Evolutionary conservation across 257 asterid species (phyloP), one percentile per base, ranked within the genome.

Genomic region (Nicotiana undulata): DNA sequence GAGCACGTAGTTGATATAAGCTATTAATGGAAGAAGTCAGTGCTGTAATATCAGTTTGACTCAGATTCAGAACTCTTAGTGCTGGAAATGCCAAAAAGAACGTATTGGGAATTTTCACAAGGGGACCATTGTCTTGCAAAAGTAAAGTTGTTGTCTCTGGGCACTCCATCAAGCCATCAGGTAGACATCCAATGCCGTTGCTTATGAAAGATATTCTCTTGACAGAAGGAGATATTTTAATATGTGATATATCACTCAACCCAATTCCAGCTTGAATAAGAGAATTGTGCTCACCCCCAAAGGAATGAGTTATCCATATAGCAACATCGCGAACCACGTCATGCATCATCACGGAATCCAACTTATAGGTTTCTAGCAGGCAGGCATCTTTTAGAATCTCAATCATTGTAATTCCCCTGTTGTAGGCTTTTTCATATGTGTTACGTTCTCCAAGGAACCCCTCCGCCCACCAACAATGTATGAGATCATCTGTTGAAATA

Each of bases 281-380:
- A 44, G 83, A 85, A 8, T 13, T 85, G 66, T 17, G 28, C 13
- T 46, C 66, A 56, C 59, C 11, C 7, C 44, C 55, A 5, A 0
- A 56, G n/a, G 82, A 55, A 12, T 37, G 9, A 2, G 49, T 80
- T 10, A 75, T 20, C 87, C 87, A 82, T 74, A 8, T 9, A 16
- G 61, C 81, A 44, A 85, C 85, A 81, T 85, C 81, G 6, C 63
- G 79, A 18, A 78, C 87, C 12, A 78, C 70, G 31, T 81, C 87
- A n/a, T 81, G 87, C 85, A 85, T 72, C 81, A 81, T 81, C 16
- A 85, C 79, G 5, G 3, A 68, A 17, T 58, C 31, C 6, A 5
- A 6, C 56, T 8, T 9, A 22, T 53, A 67, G 1, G 60, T n/a
- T 46, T 79, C 80, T 60, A 85, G 72, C 55, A 85, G 79, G 46